phyloP scores from a whole-genome alignment of 106 monocot genomes.

The Dioscorea dumetorum region DNA sequence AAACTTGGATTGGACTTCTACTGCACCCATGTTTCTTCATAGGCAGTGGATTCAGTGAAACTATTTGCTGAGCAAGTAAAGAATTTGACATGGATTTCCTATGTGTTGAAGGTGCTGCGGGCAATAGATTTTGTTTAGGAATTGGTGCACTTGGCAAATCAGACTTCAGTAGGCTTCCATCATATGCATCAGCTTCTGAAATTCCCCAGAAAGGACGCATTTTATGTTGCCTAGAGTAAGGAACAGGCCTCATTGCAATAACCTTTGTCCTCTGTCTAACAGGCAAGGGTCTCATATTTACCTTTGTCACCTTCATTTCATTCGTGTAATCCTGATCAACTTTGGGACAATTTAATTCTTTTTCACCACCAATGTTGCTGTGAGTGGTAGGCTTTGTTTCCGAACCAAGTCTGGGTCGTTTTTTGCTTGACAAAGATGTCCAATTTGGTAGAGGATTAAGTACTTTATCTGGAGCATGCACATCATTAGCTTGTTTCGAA shows the following conservation, averaged over 20 bases:
- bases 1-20: constrained; percentile 58
- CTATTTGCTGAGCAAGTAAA: constrained; percentile 55
- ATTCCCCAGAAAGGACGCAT: constrained; percentile 47
- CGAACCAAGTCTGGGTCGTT: constrained; percentile 20
- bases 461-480: constrained; percentile 5
- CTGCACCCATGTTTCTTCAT: constrained; percentile 84
- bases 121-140: constrained; percentile 25
- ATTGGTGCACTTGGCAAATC: constrained; percentile 16
- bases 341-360: constrained; percentile 21
- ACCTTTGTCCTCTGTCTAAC: constrained; percentile 26
- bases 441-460: constrained; percentile 32
- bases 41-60: constrained; percentile 75
- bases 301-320: constrained; percentile 10
- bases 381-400: constrained; percentile 14
- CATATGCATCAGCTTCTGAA: constrained; percentile 17
- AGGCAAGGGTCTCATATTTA: constrained; percentile 3
- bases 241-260: constrained; percentile 72
- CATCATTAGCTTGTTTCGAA: constrained; percentile 28
- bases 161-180: constrained; percentile 38
- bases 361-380: constrained; percentile 3
- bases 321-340: constrained; percentile 7
- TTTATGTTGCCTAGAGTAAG: constrained; percentile 43
- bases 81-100: constrained; percentile 56
- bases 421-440: constrained; percentile 32
- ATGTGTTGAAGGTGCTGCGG: constrained; percentile 37